Conservation (phyloP, 805 yeast species). For the Hanseniaspora singularis region DNA sequence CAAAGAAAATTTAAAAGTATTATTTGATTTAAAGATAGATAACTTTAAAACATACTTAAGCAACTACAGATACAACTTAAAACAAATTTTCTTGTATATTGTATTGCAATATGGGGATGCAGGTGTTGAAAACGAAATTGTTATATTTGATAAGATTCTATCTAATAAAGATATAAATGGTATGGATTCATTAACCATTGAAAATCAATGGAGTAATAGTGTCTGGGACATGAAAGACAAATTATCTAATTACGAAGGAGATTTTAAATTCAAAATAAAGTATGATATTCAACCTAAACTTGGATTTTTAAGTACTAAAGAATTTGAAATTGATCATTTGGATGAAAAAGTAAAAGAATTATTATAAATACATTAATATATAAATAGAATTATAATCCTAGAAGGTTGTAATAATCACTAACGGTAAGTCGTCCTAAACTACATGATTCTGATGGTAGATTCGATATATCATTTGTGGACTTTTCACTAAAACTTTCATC, state of each 20-base stretch:
- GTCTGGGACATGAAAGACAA: conserved; percentile 11
- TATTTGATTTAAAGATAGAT: conserved; percentile 5
- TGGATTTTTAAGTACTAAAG: conserved; percentile 12
- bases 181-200: not conserved
- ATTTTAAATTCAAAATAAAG: conserved; percentile 6
- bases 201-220: conserved; percentile 6
- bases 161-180: not conserved
- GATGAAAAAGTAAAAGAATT: not conserved
- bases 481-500: not conserved
- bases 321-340: conserved; percentile 4
- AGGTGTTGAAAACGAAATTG: not conserved
- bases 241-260: conserved; percentile 1
- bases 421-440: not conserved
- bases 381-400: conserved; percentile 5
- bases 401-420: conserved; percentile 1
- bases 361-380: no score
- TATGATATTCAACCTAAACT: conserved; percentile 12
- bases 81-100: conserved; percentile 11
- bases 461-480: not conserved
- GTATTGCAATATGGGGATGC: conserved; percentile 4
- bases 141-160: conserved; percentile 7
- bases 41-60: conserved; percentile 2
- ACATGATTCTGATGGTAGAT: not conserved
- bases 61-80: conserved; percentile 3
- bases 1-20: conserved; percentile 4